phyloP scores from a whole-genome alignment of 2,329 filamentous ascomycete species.

The Microdochium trichocladiopsis region DNA sequence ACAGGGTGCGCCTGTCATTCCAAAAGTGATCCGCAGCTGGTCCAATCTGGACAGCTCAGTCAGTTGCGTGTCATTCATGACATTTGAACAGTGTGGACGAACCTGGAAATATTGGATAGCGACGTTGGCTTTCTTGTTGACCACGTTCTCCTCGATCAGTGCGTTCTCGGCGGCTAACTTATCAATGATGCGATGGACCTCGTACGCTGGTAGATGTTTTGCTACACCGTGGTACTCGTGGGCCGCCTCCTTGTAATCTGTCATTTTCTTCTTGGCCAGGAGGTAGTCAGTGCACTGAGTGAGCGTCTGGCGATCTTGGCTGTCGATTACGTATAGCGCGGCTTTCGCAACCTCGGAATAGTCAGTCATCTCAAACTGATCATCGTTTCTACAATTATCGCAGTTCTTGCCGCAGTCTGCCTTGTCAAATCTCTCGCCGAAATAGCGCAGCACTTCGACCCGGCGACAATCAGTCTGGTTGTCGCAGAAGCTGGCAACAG shows the following conservation, averaged over 20 bases:
- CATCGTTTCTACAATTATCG: conserved; percentile 79
- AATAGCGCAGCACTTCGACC: conserved; percentile 86
- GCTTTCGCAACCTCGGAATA: conserved; percentile 68
- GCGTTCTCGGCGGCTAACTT: conserved; percentile 67
- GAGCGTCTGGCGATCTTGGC: conserved; percentile 60
- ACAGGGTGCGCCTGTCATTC: conserved; percentile 33
- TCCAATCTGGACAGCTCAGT: conserved; percentile 25
- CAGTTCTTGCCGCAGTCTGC: conserved; percentile 69
- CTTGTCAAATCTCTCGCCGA: conserved; percentile 74
- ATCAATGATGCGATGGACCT: conserved; percentile 80
- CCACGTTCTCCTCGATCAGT: conserved; percentile 61
- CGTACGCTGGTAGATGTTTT: conserved; percentile 61
- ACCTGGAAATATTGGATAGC: conserved; percentile 67
- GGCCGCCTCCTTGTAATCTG: conserved; percentile 44
- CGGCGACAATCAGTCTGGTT: conserved; percentile 83
- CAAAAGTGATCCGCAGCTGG: conserved; percentile 34
- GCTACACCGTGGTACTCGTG: conserved; percentile 59
- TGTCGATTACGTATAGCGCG: conserved; percentile 61
- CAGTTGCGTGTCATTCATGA: conserved; percentile 16
- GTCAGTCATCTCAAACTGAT: conserved; percentile 66
- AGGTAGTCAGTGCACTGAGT: conserved; percentile 81
- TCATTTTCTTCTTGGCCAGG: conserved; percentile 58
- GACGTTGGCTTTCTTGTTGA: conserved; percentile 56
- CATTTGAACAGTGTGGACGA: conserved; percentile 19
- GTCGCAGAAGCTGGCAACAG: conserved; percentile 82